Conservation (phyloP, 371 early-diverging fungal genomes). For the Chytridiales sp. region DNA sequence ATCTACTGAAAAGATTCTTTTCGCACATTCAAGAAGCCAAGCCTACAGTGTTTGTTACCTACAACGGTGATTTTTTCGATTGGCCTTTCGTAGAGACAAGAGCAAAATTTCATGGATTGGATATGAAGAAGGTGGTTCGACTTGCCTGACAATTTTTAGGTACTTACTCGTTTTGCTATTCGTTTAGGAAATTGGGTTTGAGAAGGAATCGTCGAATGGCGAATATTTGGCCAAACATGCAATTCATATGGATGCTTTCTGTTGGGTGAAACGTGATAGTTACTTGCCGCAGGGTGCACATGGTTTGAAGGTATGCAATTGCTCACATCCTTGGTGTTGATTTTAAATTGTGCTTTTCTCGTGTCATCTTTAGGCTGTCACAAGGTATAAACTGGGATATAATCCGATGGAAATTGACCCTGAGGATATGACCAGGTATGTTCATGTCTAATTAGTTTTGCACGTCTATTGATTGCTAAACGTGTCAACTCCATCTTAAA, state of each 20-base stretch:
- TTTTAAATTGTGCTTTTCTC: neutral
- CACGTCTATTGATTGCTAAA: slow-evolving; percentile 3
- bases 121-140: slow-evolving; percentile 60
- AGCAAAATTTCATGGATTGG: slow-evolving; percentile 75
- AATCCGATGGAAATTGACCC: slow-evolving; percentile 99
- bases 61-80: slow-evolving; percentile 99
- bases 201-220: slow-evolving; percentile 68
- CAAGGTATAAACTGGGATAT: slow-evolving; percentile 96
- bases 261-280: slow-evolving; percentile 99
- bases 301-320: slow-evolving; percentile 67
- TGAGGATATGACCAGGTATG: slow-evolving; percentile 92
- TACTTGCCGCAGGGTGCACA: slow-evolving; percentile 98
- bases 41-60: slow-evolving; percentile 96
- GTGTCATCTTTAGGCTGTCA: slow-evolving; percentile 73
- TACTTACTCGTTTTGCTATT: neutral
- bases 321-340: neutral
- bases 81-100: slow-evolving; percentile 98
- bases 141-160: neutral
- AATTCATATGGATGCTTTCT: slow-evolving; percentile 98
- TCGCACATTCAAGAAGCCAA: slow-evolving; percentile 84
- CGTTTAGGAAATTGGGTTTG: slow-evolving; percentile 79
- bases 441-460: slow-evolving; percentile 2
- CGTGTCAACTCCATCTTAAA: slow-evolving; percentile 18
- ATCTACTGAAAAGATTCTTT: slow-evolving; percentile 83
- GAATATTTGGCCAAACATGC: slow-evolving; percentile 86